phyloP scores from a whole-genome alignment of 768 basidiomycete species.

The Candolleomyces eurysporus region DNA sequence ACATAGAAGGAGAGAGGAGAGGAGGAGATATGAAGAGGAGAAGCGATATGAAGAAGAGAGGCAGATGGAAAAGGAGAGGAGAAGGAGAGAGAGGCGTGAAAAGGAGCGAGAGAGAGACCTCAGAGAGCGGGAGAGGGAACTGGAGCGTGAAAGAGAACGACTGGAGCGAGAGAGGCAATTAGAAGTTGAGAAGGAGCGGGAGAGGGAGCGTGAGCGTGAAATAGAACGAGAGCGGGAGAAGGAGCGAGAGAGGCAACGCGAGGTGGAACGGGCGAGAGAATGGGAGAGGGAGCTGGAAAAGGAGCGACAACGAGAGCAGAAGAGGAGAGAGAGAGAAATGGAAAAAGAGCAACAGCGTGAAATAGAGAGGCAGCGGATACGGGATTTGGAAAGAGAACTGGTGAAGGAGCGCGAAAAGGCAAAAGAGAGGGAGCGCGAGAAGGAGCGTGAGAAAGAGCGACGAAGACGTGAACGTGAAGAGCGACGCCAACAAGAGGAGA shows the following conservation, averaged over 20 bases:
- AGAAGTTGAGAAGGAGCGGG: constrained; percentile 14
- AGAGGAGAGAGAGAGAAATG: constrained; percentile 10
- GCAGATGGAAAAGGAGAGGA: constrained; percentile 9
- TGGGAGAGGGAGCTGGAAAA: not conserved
- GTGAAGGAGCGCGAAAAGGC: constrained; percentile 5
- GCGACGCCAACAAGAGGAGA: constrained; percentile 6
- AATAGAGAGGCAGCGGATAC: constrained; percentile 9
- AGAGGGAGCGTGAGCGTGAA: constrained; percentile 5
- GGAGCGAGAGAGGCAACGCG: constrained; percentile 5
- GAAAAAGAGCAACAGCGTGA: constrained; percentile 14
- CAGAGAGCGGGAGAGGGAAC: constrained; percentile 10
- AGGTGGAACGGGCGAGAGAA: not conserved
- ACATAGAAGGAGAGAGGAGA: constrained; percentile 14
- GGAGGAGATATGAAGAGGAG: constrained; percentile 18
- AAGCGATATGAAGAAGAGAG: constrained; percentile 10
- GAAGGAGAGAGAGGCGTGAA: constrained; percentile 19
- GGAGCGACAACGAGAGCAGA: constrained; percentile 12
- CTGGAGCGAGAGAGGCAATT: constrained; percentile 12
- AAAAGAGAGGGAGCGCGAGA: constrained; percentile 7
- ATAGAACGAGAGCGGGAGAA: not conserved
- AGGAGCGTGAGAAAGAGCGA: constrained; percentile 6
- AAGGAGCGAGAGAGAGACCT: constrained; percentile 5
- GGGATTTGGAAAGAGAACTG: constrained; percentile 12
- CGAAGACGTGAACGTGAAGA: constrained; percentile 7
- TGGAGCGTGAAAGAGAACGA: constrained; percentile 11